Evolutionary conservation across 1,284 basidiomycete genomes (phyloP).

Genomic region (Fomitopsis betulina): DNA sequence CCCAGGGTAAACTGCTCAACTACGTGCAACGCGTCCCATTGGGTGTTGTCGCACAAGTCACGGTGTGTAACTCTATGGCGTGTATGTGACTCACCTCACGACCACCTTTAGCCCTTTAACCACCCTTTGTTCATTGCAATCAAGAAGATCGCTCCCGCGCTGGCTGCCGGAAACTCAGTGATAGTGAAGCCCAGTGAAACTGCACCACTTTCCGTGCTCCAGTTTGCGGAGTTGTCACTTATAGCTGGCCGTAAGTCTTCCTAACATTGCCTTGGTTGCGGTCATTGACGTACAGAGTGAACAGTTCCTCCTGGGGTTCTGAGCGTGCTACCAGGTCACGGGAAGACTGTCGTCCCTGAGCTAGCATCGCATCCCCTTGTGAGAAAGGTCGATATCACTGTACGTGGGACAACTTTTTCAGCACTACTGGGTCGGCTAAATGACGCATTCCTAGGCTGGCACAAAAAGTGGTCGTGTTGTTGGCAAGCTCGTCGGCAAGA

Average conservation of each 20-base stretch:
- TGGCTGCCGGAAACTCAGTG: conserved; percentile 81
- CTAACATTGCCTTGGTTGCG: neutral
- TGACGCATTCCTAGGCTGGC: conserved; percentile 50
- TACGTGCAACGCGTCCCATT: conserved; percentile 75
- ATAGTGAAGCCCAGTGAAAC: conserved; percentile 74
- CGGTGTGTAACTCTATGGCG: conserved; percentile 35
- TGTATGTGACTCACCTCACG: neutral
- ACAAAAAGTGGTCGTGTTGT: conserved; percentile 69
- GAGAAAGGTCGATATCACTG: conserved; percentile 80
- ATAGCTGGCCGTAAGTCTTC: conserved; percentile 56
- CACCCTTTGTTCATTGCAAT: conserved; percentile 79
- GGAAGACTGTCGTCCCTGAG: conserved; percentile 54
- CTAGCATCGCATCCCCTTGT: conserved; percentile 63
- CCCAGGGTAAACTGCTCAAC: conserved; percentile 73
- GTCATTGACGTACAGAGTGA: neutral
- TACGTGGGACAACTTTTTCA: conserved; percentile 28
- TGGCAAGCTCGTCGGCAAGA: conserved; percentile 66
- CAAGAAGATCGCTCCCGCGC: conserved; percentile 82
- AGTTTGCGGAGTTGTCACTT: conserved; percentile 62
- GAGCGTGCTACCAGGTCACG: conserved; percentile 69
- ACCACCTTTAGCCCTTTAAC: conserved; percentile 63
- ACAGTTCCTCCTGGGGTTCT: conserved; percentile 73
- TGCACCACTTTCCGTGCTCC: conserved; percentile 74
- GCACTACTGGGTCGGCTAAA: neutral
- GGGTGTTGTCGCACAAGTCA: conserved; percentile 82